Percentiles rank a stretch among this genome's conserved stretches.
Evolutionary conservation across 257 asterid genomes (phyloP).

Genomic region (Mentha longifolia): DNA sequence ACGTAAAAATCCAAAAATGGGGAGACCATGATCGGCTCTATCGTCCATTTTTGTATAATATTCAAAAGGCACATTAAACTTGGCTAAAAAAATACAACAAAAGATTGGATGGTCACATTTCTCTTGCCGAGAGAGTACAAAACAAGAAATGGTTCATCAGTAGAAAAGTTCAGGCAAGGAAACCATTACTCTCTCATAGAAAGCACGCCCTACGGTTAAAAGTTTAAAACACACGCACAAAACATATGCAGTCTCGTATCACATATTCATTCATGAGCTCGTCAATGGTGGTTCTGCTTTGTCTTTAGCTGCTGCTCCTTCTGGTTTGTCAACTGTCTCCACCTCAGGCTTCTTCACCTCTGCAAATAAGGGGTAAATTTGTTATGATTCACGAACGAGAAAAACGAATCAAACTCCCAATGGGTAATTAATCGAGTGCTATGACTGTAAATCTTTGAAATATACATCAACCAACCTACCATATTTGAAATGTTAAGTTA

Average conservation of each 20-base stretch:
- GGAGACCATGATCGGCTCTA: neutral
- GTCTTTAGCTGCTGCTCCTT: conserved; percentile 44
- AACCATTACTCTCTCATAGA: conserved; percentile 31
- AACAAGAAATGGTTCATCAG: conserved; percentile 24
- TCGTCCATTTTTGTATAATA: neutral
- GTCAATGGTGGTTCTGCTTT: conserved; percentile 43
- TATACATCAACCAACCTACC: neutral
- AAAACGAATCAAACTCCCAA: neutral
- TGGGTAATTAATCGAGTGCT: neutral
- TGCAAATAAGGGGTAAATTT: conserved; percentile 17
- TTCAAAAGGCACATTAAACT: conserved; percentile 5
- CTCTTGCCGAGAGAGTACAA: conserved; percentile 30
- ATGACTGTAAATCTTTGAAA: neutral
- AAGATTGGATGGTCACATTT: conserved; percentile 25
- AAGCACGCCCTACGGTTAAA: conserved; percentile 34
- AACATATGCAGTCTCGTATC: conserved; percentile 27
- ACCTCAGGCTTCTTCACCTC: conserved; percentile 53
- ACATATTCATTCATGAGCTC: conserved; percentile 43
- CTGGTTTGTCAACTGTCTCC: conserved; percentile 40
- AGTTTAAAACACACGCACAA: conserved; percentile 23
- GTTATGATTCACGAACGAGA: neutral
- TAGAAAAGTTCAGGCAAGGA: conserved; percentile 34
- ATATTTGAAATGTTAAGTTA: neutral
- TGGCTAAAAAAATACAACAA: conserved; percentile 30
- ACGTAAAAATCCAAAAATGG: neutral